phyloP scores from a whole-genome alignment of 2,329 filamentous ascomycete genomes.

The Claviceps capensis region DNA sequence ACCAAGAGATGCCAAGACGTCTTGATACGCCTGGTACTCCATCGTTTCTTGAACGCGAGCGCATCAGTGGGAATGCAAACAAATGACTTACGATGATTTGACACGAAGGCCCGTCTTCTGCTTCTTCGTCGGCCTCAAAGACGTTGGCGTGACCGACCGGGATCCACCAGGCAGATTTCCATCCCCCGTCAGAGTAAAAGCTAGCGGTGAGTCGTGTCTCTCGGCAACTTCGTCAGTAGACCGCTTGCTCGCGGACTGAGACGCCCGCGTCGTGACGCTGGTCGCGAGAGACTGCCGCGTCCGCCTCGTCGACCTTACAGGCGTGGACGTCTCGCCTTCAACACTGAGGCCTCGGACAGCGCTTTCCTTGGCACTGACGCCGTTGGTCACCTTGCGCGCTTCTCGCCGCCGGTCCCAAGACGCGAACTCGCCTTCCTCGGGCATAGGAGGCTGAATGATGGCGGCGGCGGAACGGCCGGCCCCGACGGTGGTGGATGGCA shows the following conservation, averaged over 20 bases:
- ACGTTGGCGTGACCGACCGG: conserved; percentile 45
- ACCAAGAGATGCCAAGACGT: no score
- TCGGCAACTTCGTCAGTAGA: conserved; percentile 39
- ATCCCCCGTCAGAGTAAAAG: conserved; percentile 34
- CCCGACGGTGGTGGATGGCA: not conserved
- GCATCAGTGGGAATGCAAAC: not conserved
- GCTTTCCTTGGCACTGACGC: conserved; percentile 22
- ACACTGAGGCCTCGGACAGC: conserved; percentile 20
- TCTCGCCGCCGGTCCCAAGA: conserved; percentile 23
- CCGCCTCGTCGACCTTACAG: conserved; percentile 19
- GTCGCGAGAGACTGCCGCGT: conserved; percentile 23
- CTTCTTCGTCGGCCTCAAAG: conserved; percentile 44
- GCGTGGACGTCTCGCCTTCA: conserved; percentile 16
- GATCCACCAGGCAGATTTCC: conserved; percentile 35
- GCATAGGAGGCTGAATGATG: conserved; percentile 14
- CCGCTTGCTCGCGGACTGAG: conserved; percentile 38
- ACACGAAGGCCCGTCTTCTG: conserved; percentile 47
- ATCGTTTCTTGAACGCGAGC: no score
- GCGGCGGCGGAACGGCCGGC: conserved; percentile 7
- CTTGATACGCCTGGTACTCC: no score
- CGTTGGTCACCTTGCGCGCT: conserved; percentile 26
- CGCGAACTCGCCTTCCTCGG: conserved; percentile 16
- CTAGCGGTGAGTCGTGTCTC: conserved; percentile 36
- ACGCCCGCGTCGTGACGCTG: conserved; percentile 26
- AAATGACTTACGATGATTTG: conserved; percentile 51